Conservation (phyloP, 257 asterid genomes). For the Apocynum venetum region DNA sequence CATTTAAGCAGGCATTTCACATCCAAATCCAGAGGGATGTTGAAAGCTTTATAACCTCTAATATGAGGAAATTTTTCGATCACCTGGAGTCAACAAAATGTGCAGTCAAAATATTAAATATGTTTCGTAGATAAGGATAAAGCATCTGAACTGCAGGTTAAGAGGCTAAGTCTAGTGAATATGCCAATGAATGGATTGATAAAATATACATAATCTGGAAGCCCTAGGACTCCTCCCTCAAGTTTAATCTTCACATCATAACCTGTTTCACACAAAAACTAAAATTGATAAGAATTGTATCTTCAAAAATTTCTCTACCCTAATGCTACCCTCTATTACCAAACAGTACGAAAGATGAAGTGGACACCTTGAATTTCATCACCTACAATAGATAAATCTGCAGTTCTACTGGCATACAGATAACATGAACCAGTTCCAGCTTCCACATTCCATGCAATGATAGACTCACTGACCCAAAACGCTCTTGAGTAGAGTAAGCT, state of each 20-base stretch:
- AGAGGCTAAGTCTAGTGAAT: not conserved
- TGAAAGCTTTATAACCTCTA: conserved; percentile 48
- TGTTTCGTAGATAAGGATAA: not conserved
- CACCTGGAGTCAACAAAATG: conserved; percentile 43
- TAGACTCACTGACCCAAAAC: conserved; percentile 70
- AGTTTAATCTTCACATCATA: conserved; percentile 59
- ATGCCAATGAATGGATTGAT: not conserved
- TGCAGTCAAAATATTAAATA: not conserved
- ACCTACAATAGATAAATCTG: conserved; percentile 47
- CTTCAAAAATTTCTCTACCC: not conserved
- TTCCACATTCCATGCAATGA: conserved; percentile 78
- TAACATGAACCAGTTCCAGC: conserved; percentile 57
- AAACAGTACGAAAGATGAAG: conserved; percentile 5
- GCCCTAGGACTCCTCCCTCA: conserved; percentile 38
- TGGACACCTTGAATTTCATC: conserved; percentile 59
- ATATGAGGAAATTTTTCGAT: conserved; percentile 78
- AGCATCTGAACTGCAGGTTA: not conserved
- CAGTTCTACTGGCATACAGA: conserved; percentile 69
- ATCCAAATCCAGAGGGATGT: conserved; percentile 51
- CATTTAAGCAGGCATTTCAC: conserved; percentile 49
- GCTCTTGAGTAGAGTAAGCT: conserved; percentile 56
- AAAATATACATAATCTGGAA: conserved; percentile 58
- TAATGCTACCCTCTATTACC: not conserved
- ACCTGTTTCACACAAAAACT: conserved; percentile 42
- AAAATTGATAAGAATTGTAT: not conserved